A percentile compares a stretch with the other conserved stretches of the same genome.
Conservation (phyloP, 148 eudicot species). For the Camellia lanceoleosa region DNA sequence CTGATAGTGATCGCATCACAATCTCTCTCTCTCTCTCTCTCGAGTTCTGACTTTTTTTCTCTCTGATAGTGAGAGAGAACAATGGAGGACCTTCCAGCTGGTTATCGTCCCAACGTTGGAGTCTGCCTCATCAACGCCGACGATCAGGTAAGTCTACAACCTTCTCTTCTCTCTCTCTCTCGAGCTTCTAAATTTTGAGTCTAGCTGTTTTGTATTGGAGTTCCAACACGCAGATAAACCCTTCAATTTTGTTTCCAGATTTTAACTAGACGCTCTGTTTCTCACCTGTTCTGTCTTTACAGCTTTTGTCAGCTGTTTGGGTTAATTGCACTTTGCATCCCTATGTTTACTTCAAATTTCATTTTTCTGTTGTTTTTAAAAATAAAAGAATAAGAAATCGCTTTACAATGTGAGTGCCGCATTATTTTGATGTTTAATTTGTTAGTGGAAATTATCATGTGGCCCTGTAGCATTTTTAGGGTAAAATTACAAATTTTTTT, state of each 20-base stretch:
- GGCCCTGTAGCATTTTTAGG: no score
- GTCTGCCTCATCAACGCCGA: slow-evolving; percentile 82
- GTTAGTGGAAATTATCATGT: no score
- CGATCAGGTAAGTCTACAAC: slow-evolving; percentile 48
- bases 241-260: not conserved
- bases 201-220: not conserved
- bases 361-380: no score
- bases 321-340: no score
- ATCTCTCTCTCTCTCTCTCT: not conserved
- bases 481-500: no score
- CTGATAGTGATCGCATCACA: not conserved
- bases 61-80: not conserved
- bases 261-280: not conserved
- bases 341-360: no score
- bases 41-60: not conserved
- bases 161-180: not conserved
- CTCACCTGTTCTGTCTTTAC: not conserved
- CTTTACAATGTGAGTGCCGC: no score
- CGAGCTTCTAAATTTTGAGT: not conserved
- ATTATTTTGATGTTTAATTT: no score
- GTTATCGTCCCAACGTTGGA: slow-evolving; percentile 97
- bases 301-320: no score
- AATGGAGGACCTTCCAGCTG: slow-evolving; percentile 88
- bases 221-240: not conserved
- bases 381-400: not conserved